phyloP scores from a whole-genome alignment of 208 protist species.

The Leishmania martiniquensis region DNA sequence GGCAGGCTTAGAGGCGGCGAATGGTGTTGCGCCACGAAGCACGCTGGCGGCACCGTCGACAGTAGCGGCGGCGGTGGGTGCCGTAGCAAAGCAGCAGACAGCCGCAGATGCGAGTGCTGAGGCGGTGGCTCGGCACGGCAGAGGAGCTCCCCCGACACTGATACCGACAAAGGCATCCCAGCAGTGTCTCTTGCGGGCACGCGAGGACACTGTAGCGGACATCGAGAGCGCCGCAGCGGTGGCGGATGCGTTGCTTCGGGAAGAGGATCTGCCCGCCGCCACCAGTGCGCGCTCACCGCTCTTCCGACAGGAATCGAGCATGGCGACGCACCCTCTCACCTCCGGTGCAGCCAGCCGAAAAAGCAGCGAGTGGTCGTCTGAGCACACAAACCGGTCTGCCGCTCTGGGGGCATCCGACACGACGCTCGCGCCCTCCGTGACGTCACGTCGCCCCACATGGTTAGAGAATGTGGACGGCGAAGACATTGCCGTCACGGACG shows the following conservation, averaged over 20 bases:
- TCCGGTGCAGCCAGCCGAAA: conserved; percentile 5
- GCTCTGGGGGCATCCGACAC: conserved; percentile 14
- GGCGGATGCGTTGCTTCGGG: not conserved
- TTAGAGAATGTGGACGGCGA: conserved; percentile 3
- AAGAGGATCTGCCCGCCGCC: not conserved
- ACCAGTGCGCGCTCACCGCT: not conserved
- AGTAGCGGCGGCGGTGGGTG: not conserved
- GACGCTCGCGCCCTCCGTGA: conserved; percentile 5
- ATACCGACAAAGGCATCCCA: not conserved
- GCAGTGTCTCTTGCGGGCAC: not conserved
- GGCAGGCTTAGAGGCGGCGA: not conserved
- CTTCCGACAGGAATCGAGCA: not conserved
- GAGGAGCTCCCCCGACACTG: conserved; percentile 1
- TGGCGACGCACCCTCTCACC: not conserved
- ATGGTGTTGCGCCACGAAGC: not conserved
- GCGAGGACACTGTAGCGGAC: not conserved
- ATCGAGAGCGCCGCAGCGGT: not conserved
- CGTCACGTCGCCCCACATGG: conserved; percentile 4
- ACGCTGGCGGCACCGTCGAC: not conserved
- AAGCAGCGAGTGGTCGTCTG: conserved; percentile 23
- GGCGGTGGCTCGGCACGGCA: not conserved
- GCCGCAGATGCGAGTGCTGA: not conserved
- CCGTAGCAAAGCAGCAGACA: not conserved
- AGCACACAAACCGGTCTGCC: conserved; percentile 13
- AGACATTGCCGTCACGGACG: not conserved